Base-by-base conservation (phyloP, 192 early-diverging fungal species). In the Backusella mclennaniae region DNA sequence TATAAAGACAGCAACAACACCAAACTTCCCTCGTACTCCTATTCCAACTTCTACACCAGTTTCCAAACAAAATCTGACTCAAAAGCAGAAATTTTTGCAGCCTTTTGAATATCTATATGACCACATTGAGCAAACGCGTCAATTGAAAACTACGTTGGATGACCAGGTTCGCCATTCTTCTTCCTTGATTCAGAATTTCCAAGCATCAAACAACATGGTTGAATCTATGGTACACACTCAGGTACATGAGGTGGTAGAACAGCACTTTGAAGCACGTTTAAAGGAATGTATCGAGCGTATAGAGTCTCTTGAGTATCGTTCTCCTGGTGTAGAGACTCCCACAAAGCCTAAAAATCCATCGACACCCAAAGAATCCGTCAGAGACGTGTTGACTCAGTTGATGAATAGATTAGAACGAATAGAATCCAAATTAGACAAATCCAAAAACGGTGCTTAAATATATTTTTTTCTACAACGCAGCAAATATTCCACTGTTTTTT, bases 81-180 rank as follows among this genome's bases (percentile, higher is more conserved):
- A 82, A 23, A 87, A 88, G 74, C 86, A 90, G 31, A 79, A 80
- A n/a, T 88, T 90, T 67, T 79, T 90, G 29, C 84, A 87, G 21
- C 84, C 87, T 15, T 88, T 90, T 76, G 87, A 88, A 69, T 81
- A 77, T 46, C 78, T 90, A 2, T 86, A 86, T 74, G 89, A 90
- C 59, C 86, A 86, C 33, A 82, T 87, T 42, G 93, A 93, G 66
- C 86, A 88, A n/a, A 84, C 88, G 19, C 78, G 85, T 15, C 78
- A 83, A 2, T 83, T 95, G n/a, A 88, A 90, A 66, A 75, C 81
- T 75, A 92, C 90, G 41, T 83, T 95, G 72, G 90, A 92, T 79
- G 93, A 93, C 49, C 94, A 95, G 80, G 88, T 95, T 74, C 86
- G 92, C 8, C 89, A 89, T 49, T 90, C 92, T 29, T 78, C 90